Evolutionary conservation across 257 asterid species (phyloP).

Genomic region (Lantana camara): DNA sequence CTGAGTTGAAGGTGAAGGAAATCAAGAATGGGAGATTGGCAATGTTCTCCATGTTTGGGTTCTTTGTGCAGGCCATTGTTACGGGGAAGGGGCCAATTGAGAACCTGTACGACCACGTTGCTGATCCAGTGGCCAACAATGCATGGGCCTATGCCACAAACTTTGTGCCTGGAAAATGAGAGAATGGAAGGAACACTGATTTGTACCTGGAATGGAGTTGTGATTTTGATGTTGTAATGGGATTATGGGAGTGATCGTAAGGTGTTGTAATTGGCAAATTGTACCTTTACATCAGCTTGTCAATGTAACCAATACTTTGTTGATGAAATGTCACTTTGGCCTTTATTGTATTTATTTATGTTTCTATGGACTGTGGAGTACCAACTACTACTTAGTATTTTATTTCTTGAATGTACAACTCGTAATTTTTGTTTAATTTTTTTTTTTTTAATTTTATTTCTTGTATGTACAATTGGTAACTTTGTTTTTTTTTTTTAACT

Average conservation of each 20-base stretch:
- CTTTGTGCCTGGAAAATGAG: conserved; percentile 83
- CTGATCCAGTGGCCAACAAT: conserved; percentile 83
- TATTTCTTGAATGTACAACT: too few species aligned
- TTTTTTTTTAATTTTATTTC: too few species aligned
- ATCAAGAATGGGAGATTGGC: conserved; percentile 75
- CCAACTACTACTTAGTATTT: too few species aligned
- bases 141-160: conserved; percentile 92
- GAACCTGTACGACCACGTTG: conserved; percentile 69
- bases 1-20: conserved; percentile 59
- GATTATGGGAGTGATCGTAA: neutral
- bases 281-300: neutral
- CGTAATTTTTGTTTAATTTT: too few species aligned
- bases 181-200: too few species aligned
- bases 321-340: too few species aligned
- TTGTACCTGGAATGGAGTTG: too few species aligned
- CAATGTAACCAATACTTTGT: neutral
- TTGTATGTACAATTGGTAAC: too few species aligned
- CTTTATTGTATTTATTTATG: too few species aligned
- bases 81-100: conserved; percentile 89
- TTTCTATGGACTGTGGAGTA: too few species aligned
- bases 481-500: too few species aligned
- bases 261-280: neutral
- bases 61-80: conserved; percentile 87
- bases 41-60: conserved; percentile 72
- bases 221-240: neutral